A percentile compares a stretch with the other conserved stretches of the same genome.
phyloP scores from a whole-genome alignment of 805 yeast species.

The Saccharomycopsis sp. region DNA sequence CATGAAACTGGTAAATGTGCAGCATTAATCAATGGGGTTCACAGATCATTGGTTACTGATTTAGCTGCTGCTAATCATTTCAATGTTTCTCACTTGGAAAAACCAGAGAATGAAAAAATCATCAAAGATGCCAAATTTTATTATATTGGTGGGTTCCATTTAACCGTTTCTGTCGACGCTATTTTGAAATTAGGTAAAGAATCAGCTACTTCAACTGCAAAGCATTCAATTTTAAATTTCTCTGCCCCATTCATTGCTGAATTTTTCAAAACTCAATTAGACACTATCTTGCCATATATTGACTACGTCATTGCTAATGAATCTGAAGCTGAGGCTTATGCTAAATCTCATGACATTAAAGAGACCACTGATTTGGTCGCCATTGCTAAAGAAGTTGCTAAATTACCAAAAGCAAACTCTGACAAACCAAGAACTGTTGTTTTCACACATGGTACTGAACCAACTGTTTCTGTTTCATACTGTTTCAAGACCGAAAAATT shows the following conservation, averaged over 20 bases:
- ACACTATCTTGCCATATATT: slow-evolving; percentile 72
- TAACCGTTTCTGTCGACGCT: slow-evolving; percentile 96
- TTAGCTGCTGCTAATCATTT: slow-evolving; percentile 97
- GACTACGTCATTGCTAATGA: slow-evolving; percentile 93
- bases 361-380: slow-evolving; percentile 53
- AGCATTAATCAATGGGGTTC: slow-evolving; percentile 77
- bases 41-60: slow-evolving; percentile 94
- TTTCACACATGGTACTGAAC: slow-evolving; percentile 92
- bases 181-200: slow-evolving; percentile 84
- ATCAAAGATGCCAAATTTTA: slow-evolving; percentile 76
- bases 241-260: slow-evolving; percentile 96
- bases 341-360: slow-evolving; percentile 68
- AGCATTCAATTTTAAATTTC: slow-evolving; percentile 75
- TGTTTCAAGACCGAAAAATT: slow-evolving; percentile 41
- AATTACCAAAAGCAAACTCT: slow-evolving; percentile 65
- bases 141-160: slow-evolving; percentile 98
- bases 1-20: slow-evolving; percentile 97
- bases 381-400: slow-evolving; percentile 78
- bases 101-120: slow-evolving; percentile 81
- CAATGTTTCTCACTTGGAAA: slow-evolving; percentile 79
- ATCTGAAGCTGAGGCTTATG: slow-evolving; percentile 92
- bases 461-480: slow-evolving; percentile 72
- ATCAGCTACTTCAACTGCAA: slow-evolving; percentile 71
- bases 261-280: slow-evolving; percentile 89
- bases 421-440: slow-evolving; percentile 75